These are phyloP conservation scores for Rhizopus microsporus DNA, from an alignment of 371 early-diverging fungal species.

Conservation along the genomic window DNA sequence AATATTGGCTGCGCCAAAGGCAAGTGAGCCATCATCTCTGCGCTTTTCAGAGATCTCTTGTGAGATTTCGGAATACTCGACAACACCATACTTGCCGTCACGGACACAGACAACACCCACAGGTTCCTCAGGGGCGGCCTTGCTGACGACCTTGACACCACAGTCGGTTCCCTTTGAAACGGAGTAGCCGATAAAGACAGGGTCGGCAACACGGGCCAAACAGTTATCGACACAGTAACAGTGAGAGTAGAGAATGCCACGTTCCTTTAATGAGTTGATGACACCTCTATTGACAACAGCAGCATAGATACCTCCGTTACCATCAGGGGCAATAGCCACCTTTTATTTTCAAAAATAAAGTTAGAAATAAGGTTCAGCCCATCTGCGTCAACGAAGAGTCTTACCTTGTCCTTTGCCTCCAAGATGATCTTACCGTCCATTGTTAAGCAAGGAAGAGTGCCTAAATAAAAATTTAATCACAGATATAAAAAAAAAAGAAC, in stretches of 20 bases:
- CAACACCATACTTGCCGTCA: constrained; percentile 81
- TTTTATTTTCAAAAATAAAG: constrained; percentile 20
- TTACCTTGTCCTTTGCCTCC: constrained; percentile 76
- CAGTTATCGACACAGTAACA: constrained; percentile 96
- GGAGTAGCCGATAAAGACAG: constrained; percentile 86
- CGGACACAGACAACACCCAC: constrained; percentile 94
- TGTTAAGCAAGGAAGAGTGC: constrained; percentile 83
- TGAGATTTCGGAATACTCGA: constrained; percentile 95
- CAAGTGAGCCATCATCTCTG: constrained; percentile 68
- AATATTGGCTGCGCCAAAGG: constrained; percentile 94
- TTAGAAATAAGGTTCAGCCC: constrained; percentile 66
- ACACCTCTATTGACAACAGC: constrained; percentile 68
- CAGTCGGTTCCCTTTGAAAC: constrained; percentile 76
- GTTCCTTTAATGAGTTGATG: constrained; percentile 55
- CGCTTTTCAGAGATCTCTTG: constrained; percentile 68
- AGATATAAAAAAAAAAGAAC: constrained; percentile 7
- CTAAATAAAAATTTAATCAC: constrained; percentile 32
- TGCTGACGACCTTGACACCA: constrained; percentile 93
- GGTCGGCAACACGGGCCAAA: constrained; percentile 92
- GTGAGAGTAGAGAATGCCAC: constrained; percentile 74
- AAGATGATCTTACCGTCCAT: constrained; percentile 86
- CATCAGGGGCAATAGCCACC: constrained; percentile 78
- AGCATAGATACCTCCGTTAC: constrained; percentile 81
- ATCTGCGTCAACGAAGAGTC: constrained; percentile 26
- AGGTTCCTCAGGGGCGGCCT: constrained; percentile 81